Evolutionary conservation across 1,139 yeast species (phyloP).

Genomic region (Pichia sp.): DNA sequence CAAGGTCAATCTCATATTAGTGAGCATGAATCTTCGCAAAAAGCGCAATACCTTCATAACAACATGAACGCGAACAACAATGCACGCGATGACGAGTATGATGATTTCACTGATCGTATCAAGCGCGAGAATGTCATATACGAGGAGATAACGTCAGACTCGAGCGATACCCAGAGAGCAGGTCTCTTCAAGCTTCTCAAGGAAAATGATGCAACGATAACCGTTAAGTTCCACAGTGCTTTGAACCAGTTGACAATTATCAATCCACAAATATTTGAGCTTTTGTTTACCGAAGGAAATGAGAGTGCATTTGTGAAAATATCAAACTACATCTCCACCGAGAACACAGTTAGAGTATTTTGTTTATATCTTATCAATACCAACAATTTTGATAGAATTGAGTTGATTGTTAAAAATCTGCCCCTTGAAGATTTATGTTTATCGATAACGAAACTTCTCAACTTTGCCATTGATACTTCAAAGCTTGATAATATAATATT

Average conservation of each 20-base stretch:
- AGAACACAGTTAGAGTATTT: conserved; percentile 22
- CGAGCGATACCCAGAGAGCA: conserved; percentile 13
- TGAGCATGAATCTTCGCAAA: too few relatives aligned
- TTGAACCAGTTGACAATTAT: conserved; percentile 19
- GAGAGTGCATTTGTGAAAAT: conserved; percentile 10
- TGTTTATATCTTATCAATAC: conserved; percentile 16
- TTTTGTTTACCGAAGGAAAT: conserved; percentile 15
- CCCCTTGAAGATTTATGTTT: conserved; percentile 21
- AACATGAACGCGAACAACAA: background rate
- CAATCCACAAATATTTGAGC: conserved; percentile 18
- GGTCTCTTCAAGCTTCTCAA: conserved; percentile 17
- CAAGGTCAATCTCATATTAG: too few relatives aligned
- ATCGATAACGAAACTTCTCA: conserved; percentile 17
- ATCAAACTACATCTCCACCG: conserved; percentile 18
- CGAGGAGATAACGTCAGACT: conserved; percentile 20
- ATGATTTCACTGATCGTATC: conserved; percentile 21
- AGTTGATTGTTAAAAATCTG: conserved; percentile 9
- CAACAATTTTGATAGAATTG: conserved; percentile 3
- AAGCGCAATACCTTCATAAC: too few relatives aligned
- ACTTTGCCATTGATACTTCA: conserved; percentile 20
- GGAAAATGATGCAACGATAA: conserved; percentile 9
- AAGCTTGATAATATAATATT: conserved; percentile 21
- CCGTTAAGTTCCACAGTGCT: conserved; percentile 19
- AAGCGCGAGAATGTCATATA: conserved; percentile 17
- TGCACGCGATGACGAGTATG: conserved; percentile 13